Conservation (phyloP, 2,329 filamentous ascomycete species). For the Fonsecaea pedrosoi region DNA sequence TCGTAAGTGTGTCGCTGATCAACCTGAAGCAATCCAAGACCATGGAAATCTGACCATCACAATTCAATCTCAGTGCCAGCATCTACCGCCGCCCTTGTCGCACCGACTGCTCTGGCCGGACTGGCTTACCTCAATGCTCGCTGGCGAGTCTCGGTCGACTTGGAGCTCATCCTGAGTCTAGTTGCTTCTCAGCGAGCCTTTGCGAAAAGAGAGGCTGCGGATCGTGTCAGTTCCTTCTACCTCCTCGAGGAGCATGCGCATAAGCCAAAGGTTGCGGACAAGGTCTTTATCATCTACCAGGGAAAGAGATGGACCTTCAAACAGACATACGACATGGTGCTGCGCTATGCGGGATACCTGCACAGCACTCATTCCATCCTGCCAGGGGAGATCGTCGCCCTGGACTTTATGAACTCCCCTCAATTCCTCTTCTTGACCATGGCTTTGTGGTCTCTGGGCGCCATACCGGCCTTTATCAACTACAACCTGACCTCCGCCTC, state of each 20-base stretch:
- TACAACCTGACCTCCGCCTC: constrained; percentile 76
- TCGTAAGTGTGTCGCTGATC: constrained; percentile 4
- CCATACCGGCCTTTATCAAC: constrained; percentile 84
- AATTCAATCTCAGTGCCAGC: constrained; percentile 4
- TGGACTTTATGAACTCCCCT: constrained; percentile 83
- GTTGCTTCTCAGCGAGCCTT: constrained; percentile 54
- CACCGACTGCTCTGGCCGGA: constrained; percentile 64
- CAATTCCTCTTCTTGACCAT: constrained; percentile 76
- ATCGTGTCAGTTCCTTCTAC: constrained; percentile 76
- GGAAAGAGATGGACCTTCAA: constrained; percentile 74
- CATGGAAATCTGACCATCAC: background rate
- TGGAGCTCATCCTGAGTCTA: constrained; percentile 61
- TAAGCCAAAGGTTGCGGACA: constrained; percentile 58
- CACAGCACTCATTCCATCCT: constrained; percentile 68
- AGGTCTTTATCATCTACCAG: constrained; percentile 70
- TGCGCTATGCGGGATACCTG: constrained; percentile 79
- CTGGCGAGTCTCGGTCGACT: constrained; percentile 70
- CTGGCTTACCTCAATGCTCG: constrained; percentile 82
- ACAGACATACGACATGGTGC: constrained; percentile 72
- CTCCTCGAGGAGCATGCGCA: constrained; percentile 71
- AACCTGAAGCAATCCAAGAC: background rate
- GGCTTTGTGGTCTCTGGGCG: constrained; percentile 82
- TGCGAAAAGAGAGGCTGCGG: constrained; percentile 58
- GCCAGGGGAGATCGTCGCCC: constrained; percentile 76
- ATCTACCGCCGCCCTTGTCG: constrained; percentile 23